These are phyloP conservation scores for Aphanomyces euteiches DNA, from an alignment of 352 stramenopile species.

Conservation along the genomic window DNA sequence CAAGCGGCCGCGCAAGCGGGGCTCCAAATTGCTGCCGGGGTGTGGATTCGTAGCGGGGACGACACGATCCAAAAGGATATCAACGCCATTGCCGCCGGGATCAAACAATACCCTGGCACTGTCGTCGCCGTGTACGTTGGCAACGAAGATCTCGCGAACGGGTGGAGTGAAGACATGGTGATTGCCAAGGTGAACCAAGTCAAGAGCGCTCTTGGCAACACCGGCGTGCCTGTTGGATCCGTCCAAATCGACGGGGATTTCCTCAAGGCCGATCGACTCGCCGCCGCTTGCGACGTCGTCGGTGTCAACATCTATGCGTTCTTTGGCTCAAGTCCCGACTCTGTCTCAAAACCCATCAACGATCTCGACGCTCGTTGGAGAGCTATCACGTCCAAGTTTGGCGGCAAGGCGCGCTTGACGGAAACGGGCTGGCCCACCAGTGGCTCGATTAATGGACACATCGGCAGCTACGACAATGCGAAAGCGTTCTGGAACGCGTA, in stretches of 20 bases:
- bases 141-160: conserved; percentile 71
- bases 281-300: conserved; percentile 40
- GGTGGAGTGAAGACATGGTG: conserved; percentile 31
- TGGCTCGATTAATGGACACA: conserved; percentile 34
- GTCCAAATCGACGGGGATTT: conserved; percentile 40
- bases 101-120: conserved; percentile 36
- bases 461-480: conserved; percentile 28
- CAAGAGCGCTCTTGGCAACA: conserved; percentile 43
- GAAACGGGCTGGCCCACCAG: conserved; percentile 38
- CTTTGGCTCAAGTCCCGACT: conserved; percentile 34
- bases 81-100: conserved; percentile 52
- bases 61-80: conserved; percentile 49
- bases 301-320: conserved; percentile 47
- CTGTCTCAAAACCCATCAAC: conserved; percentile 34
- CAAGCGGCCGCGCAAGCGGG: conserved; percentile 39
- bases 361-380: conserved; percentile 33
- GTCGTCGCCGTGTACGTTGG: conserved; percentile 64
- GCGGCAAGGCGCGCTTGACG: conserved; percentile 35
- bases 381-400: conserved; percentile 31
- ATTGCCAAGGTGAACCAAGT: conserved; percentile 39
- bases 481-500: conserved; percentile 28
- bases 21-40: conserved; percentile 55
- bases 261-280: conserved; percentile 37
- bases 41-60: conserved; percentile 40
- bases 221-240: conserved; percentile 52